Evolutionary conservation across 495 filamentous ascomycete genomes (phyloP).

Genomic region (Penicillium samsonianum): DNA sequence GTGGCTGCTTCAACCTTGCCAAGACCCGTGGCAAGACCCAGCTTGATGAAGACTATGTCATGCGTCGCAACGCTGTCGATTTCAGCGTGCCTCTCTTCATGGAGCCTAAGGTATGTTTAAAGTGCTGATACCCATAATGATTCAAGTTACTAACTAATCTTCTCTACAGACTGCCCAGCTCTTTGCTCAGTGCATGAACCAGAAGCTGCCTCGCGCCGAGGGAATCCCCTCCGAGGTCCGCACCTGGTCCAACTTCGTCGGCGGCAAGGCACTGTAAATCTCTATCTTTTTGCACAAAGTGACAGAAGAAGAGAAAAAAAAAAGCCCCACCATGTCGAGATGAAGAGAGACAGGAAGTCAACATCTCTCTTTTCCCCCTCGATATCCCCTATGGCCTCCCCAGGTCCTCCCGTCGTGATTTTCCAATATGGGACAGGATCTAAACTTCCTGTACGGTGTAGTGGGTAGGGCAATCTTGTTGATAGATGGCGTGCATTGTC

Average conservation of each 20-base stretch:
- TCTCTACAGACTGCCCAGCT: constrained; percentile 79
- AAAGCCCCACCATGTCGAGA: constrained; percentile 18
- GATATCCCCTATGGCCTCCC: constrained; percentile 7
- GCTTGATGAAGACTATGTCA: constrained; percentile 94
- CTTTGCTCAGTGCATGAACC: constrained; percentile 93
- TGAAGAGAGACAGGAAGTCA: constrained; percentile 1
- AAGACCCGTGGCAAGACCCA: constrained; percentile 78
- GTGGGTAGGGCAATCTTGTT: constrained; percentile 34
- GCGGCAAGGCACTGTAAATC: constrained; percentile 81
- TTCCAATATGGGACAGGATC: constrained; percentile 1
- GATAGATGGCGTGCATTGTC: constrained; percentile 37
- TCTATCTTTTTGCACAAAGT: constrained; percentile 22
- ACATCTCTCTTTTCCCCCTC: not conserved
- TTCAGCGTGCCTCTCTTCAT: constrained; percentile 98
- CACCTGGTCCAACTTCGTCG: constrained; percentile 92
- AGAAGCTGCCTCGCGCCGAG: constrained; percentile 81
- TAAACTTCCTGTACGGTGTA: constrained; percentile 24
- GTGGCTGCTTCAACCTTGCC: constrained; percentile 94
- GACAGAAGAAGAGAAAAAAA: constrained; percentile 23
- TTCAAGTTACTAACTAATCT: constrained; percentile 19
- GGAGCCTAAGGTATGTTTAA: constrained; percentile 86
- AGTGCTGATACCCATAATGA: constrained; percentile 1
- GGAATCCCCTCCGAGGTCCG: constrained; percentile 88
- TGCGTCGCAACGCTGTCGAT: constrained; percentile 97
- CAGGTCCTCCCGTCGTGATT: constrained; percentile 11